Percentiles rank a stretch among this genome's conserved stretches.
These are phyloP conservation scores for Aureobasidium sp. DNA, from an alignment of 2,329 filamentous ascomycete genomes.

Conservation along the genomic window DNA sequence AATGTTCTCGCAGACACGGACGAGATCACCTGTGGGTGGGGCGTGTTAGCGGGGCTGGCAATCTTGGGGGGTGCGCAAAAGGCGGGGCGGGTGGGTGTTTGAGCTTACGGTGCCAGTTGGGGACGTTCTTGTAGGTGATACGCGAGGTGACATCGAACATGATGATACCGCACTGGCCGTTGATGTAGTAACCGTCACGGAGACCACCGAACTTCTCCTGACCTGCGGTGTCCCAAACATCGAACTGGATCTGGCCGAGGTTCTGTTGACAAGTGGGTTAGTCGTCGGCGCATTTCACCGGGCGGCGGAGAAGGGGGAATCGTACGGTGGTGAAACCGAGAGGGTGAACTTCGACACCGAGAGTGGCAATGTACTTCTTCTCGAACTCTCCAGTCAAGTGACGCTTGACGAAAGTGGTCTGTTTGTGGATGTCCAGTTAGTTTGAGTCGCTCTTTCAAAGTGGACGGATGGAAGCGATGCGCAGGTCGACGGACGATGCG, in stretches of 20 bases:
- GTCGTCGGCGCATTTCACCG: conserved; percentile 14
- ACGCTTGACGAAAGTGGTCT: conserved; percentile 99
- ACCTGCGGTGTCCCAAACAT: conserved; percentile 98
- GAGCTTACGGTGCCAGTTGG: conserved; percentile 98
- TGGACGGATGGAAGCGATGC: neutral
- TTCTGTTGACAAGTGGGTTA: conserved; percentile 49
- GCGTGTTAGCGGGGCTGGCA: conserved; percentile 2
- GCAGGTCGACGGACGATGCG: neutral
- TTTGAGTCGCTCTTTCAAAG: neutral
- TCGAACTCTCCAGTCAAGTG: conserved; percentile 99
- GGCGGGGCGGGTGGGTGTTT: neutral
- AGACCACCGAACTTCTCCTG: conserved; percentile 99
- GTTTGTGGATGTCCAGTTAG: conserved; percentile 16
- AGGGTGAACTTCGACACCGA: conserved; percentile 98
- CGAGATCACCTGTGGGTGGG: conserved; percentile 68
- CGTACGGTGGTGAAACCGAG: conserved; percentile 93
- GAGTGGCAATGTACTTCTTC: conserved; percentile 99
- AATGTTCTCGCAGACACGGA: conserved; percentile 98
- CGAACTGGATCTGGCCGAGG: conserved; percentile 94
- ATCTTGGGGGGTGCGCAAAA: neutral
- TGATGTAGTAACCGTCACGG: conserved; percentile 99
- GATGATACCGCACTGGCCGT: conserved; percentile 99
- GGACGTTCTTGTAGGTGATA: conserved; percentile 99
- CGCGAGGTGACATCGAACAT: conserved; percentile 99
- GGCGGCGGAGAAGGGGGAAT: neutral